Evolutionary conservation across 1,284 basidiomycete species (phyloP).

Genomic region (Kwoniella shivajii): DNA sequence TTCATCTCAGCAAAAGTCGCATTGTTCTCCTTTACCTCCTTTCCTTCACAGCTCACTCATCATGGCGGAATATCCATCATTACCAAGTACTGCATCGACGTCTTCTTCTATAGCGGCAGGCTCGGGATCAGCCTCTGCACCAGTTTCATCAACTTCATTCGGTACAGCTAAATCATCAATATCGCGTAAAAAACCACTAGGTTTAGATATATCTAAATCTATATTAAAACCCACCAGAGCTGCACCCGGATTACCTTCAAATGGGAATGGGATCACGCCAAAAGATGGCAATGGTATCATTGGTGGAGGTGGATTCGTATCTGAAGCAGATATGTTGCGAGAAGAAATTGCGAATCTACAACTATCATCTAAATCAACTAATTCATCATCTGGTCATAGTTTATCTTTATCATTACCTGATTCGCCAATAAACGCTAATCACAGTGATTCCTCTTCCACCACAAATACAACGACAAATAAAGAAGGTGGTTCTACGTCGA

Average conservation of each 20-base stretch:
- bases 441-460: slow-evolving; percentile 13
- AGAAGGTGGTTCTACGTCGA: slow-evolving; percentile 1
- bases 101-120: slow-evolving; percentile 12
- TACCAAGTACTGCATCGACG: slow-evolving; percentile 3
- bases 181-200: slow-evolving; percentile 51
- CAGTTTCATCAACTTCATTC: slow-evolving; percentile 19
- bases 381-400: slow-evolving; percentile 10
- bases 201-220: slow-evolving; percentile 48
- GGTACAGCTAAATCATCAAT: slow-evolving; percentile 40
- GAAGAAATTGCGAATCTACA: slow-evolving; percentile 51
- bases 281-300: slow-evolving; percentile 28
- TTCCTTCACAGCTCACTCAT: not conserved
- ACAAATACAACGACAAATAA: slow-evolving; percentile 4
- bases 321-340: slow-evolving; percentile 56
- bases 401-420: slow-evolving; percentile 13
- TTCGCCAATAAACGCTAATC: slow-evolving; percentile 22
- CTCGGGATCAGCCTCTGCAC: not conserved
- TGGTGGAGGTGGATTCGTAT: slow-evolving; percentile 11
- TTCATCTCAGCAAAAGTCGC: not conserved
- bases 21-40: not conserved
- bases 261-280: slow-evolving; percentile 16
- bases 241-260: slow-evolving; percentile 31
- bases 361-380: slow-evolving; percentile 66
- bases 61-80: slow-evolving; percentile 14
- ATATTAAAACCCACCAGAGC: slow-evolving; percentile 42